Evolutionary conservation across 305 asterid species (phyloP).

Genomic region (Rubia tinctorum): DNA sequence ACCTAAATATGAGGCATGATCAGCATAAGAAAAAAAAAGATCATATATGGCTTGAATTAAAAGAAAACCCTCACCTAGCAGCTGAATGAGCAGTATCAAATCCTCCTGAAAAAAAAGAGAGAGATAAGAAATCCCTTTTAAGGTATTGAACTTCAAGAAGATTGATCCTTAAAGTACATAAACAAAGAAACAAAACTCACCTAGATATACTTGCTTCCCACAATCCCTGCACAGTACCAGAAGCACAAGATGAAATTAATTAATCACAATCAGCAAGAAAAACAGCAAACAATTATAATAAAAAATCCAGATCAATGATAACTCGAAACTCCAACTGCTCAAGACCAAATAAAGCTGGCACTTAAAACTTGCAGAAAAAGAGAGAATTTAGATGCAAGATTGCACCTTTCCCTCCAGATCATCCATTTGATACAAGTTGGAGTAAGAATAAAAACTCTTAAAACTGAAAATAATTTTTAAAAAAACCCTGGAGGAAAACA

Average conservation of each 20-base stretch:
- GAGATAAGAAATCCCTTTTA: conserved; percentile 3
- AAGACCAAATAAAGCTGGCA: neutral
- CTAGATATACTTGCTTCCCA: conserved; percentile 93
- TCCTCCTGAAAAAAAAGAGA: conserved; percentile 55
- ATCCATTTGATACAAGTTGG: neutral
- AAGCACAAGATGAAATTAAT: conserved; percentile 28
- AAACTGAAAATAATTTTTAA: neutral
- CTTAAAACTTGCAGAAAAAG: neutral
- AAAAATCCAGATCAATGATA: neutral
- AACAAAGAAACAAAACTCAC: conserved; percentile 33
- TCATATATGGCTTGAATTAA: neutral
- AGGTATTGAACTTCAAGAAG: neutral
- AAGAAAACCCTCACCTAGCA: conserved; percentile 53
- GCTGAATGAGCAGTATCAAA: conserved; percentile 96
- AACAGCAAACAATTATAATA: neutral
- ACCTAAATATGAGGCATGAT: neutral
- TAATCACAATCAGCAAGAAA: conserved; percentile 9
- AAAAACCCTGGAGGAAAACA: neutral
- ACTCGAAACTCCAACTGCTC: too few species aligned
- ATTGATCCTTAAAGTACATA: neutral
- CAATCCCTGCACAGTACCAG: conserved; percentile 70
- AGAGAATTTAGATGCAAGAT: neutral
- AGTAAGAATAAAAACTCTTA: conserved; percentile 3
- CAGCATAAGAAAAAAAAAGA: neutral
- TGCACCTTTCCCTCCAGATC: neutral